Evolutionary conservation across 371 early-diverging fungal genomes (phyloP).

Genomic region (Mortierella sp.): DNA sequence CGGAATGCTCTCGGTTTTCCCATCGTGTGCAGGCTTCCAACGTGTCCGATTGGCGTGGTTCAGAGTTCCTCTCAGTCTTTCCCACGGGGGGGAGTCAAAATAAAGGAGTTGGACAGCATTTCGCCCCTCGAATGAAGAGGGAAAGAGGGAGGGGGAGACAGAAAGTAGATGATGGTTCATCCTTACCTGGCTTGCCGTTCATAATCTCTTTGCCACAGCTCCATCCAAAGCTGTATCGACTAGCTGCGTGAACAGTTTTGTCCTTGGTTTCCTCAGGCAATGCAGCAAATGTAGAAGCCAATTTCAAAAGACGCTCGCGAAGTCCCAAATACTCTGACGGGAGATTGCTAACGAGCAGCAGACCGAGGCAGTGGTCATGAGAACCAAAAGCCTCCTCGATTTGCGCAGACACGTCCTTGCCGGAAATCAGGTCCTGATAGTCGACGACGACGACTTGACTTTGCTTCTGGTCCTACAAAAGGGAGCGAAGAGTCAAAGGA

Average conservation of each 20-base stretch:
- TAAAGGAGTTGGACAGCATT: too few relatives aligned
- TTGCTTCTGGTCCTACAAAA: not conserved
- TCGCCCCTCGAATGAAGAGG: not conserved
- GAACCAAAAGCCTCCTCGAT: constrained; percentile 63
- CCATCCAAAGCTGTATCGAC: constrained; percentile 68
- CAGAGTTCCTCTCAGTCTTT: too few relatives aligned
- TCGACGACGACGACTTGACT: constrained; percentile 48
- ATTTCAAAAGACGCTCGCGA: constrained; percentile 57
- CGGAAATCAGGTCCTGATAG: constrained; percentile 48
- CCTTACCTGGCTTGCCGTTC: constrained; percentile 60
- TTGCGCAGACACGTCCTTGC: constrained; percentile 38
- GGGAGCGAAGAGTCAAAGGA: too few relatives aligned
- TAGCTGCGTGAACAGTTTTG: constrained; percentile 56
- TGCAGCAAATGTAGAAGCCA: constrained; percentile 63
- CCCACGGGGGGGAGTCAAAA: too few relatives aligned
- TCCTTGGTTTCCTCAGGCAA: constrained; percentile 59
- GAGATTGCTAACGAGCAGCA: constrained; percentile 62
- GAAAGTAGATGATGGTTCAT: not conserved
- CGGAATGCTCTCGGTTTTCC: too few relatives aligned
- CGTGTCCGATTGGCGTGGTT: too few relatives aligned
- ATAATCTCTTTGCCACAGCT: constrained; percentile 70
- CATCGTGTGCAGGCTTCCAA: too few relatives aligned
- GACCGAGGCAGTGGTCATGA: constrained; percentile 56
- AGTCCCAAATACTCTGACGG: constrained; percentile 53
- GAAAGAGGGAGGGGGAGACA: not conserved